Evolutionary conservation across 345 rosid species (phyloP), one percentile per base, ranked within the genome.

Genomic region (Citrus medica): DNA sequence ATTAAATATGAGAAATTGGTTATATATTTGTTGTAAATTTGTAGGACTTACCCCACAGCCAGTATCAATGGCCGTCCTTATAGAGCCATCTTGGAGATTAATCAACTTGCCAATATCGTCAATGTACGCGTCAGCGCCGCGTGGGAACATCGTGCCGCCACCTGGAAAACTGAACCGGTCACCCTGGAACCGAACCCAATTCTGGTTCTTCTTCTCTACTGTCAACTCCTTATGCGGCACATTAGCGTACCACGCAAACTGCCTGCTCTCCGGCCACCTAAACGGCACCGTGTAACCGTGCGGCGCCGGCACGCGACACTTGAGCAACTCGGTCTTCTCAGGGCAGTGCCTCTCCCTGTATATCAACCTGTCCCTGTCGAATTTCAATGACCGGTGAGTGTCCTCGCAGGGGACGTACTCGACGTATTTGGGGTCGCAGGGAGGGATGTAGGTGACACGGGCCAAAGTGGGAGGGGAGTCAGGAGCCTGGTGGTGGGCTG

Each of bases 141-240:
- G 87, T 7, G 97, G 92, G 74, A 96, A 96, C 98, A 91, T 96
- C 58, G 99, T 96, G 75, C 99, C 99, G 0, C 98, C 99, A 1
- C 99, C 99, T 3, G 99, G 99, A 71, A 96, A 96, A 42, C 83
- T 78, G 86, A 96, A 86, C 81, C 87, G 87, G 51, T 91, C 92
- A 0, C 94, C 91, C 67, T 89, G 87, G 21, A 84, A 87, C 65
- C 76, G 86, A 59, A 96, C 88, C 98, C 99, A 96, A 62, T 96
- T 96, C 89, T 96, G 99, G 10, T 85, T 85, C 87, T 87, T 88
- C 64, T 96, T 96, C 92, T 94, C 99, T 13, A 92, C 90, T 5
- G 92, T 90, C 81, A 96, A 80, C 78, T 92, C 93, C 79, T 89
- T 91, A 58, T 96, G 99, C 4, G 99, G 99, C 37, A 91, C 97